Evolutionary conservation across 495 filamentous ascomycete genomes (phyloP).

Genomic region (Aspergillus biplanus): DNA sequence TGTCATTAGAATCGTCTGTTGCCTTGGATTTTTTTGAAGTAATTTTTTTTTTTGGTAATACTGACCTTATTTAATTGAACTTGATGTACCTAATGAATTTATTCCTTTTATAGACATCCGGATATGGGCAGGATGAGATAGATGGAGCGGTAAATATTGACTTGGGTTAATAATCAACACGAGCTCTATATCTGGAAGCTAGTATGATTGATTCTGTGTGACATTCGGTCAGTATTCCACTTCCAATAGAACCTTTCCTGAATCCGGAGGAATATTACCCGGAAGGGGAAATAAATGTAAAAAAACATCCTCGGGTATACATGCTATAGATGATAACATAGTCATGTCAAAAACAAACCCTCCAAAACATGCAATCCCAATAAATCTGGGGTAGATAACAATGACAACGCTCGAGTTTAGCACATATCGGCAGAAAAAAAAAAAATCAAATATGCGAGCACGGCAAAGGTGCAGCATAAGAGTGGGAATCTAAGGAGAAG

Average conservation of each 20-base stretch:
- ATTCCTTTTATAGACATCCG: neutral
- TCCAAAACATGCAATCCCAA: neutral
- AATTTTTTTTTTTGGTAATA: neutral
- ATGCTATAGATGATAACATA: neutral
- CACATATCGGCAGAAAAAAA: neutral
- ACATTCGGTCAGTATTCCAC: too few species aligned
- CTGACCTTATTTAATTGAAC: neutral
- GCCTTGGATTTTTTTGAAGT: neutral
- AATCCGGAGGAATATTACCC: neutral
- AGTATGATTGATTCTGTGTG: too few species aligned
- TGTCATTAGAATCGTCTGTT: neutral
- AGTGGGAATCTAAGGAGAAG: neutral
- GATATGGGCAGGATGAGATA: neutral
- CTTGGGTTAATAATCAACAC: neutral
- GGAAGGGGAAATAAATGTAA: neutral
- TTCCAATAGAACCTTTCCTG: too few species aligned
- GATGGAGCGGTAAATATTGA: neutral
- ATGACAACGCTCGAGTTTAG: neutral
- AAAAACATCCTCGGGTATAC: neutral
- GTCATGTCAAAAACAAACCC: neutral
- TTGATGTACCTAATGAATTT: neutral
- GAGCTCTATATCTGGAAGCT: neutral
- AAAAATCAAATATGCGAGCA: neutral
- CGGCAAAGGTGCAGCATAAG: neutral
- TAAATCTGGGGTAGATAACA: neutral